phyloP scores from a whole-genome alignment of 2,329 filamentous ascomycete species.

The Aspergillus proliferans region DNA sequence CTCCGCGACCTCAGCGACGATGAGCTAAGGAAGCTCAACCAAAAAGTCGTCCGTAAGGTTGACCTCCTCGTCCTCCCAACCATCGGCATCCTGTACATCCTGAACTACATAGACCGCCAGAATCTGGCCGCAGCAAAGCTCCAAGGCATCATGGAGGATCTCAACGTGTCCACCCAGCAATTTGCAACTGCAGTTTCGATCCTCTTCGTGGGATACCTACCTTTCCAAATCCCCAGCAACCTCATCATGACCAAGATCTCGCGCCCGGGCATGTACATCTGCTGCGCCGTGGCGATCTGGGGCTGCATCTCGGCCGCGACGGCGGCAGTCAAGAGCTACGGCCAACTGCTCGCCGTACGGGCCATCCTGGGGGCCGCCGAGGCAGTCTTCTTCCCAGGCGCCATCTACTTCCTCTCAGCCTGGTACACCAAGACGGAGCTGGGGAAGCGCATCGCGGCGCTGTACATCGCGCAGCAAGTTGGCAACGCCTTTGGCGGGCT shows the following conservation, averaged over 20 bases:
- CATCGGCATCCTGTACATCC: constrained; percentile 34
- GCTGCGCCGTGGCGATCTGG: constrained; percentile 53
- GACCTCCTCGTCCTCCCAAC: constrained; percentile 25
- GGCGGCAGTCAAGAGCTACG: constrained; percentile 48
- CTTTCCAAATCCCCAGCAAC: constrained; percentile 42
- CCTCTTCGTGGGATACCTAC: constrained; percentile 22
- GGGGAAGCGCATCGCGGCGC: constrained; percentile 24
- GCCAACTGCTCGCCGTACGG: constrained; percentile 49
- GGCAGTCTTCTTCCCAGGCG: constrained; percentile 53
- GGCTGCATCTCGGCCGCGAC: constrained; percentile 45
- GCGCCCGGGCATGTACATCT: constrained; percentile 48
- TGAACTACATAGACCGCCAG: constrained; percentile 38
- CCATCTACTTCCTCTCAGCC: constrained; percentile 33
- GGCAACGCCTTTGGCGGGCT: constrained; percentile 22
- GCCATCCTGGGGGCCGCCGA: constrained; percentile 59
- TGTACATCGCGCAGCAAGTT: constrained; percentile 24
- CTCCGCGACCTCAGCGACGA: constrained; percentile 17
- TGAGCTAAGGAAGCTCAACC: constrained; percentile 18
- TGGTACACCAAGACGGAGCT: constrained; percentile 37
- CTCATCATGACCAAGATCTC: constrained; percentile 47
- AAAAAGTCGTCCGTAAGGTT: constrained; percentile 23
- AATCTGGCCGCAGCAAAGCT: constrained; percentile 36
- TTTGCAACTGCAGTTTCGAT: constrained; percentile 27
- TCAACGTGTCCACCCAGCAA: constrained; percentile 31
- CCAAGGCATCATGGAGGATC: constrained; percentile 36